Percentiles rank a stretch among this genome's conserved stretches.
Conservation (phyloP, 768 basidiomycete genomes). For the Tylopilus subfusipes region DNA sequence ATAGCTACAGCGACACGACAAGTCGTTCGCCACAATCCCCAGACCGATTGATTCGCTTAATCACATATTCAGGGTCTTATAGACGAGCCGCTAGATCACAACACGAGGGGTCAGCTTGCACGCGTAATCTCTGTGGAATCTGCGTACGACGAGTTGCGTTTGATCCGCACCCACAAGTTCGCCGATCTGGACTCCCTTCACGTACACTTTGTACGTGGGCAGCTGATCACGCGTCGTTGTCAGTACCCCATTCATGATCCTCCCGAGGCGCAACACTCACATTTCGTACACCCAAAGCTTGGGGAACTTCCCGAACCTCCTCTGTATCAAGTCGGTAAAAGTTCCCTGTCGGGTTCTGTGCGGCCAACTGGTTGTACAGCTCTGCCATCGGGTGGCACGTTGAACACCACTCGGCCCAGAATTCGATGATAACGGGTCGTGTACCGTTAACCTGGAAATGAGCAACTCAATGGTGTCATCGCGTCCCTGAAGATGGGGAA, state of each 20-base stretch:
- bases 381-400: constrained; percentile 22
- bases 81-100: constrained; percentile 25
- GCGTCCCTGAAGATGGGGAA: background rate
- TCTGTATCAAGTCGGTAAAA: constrained; percentile 33
- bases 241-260: constrained; percentile 15
- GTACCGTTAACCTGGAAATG: constrained; percentile 17
- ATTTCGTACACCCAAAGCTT: constrained; percentile 23
- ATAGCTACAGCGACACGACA: constrained; percentile 10
- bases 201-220: constrained; percentile 30
- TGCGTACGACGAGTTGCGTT: constrained; percentile 22
- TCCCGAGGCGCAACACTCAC: constrained; percentile 11
- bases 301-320: constrained; percentile 25
- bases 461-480: constrained; percentile 7
- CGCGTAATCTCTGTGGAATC: constrained; percentile 4
- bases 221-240: constrained; percentile 18
- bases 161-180: constrained; percentile 29
- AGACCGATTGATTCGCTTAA: background rate
- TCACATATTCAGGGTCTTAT: constrained; percentile 29
- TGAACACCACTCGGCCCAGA: constrained; percentile 32
- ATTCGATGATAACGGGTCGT: constrained; percentile 28
- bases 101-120: constrained; percentile 18
- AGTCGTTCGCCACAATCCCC: constrained; percentile 7
- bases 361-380: constrained; percentile 24
- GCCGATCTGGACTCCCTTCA: constrained; percentile 30
- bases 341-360: constrained; percentile 23